Conservation (phyloP, 306 rosid genomes). For the Prunus mira region DNA sequence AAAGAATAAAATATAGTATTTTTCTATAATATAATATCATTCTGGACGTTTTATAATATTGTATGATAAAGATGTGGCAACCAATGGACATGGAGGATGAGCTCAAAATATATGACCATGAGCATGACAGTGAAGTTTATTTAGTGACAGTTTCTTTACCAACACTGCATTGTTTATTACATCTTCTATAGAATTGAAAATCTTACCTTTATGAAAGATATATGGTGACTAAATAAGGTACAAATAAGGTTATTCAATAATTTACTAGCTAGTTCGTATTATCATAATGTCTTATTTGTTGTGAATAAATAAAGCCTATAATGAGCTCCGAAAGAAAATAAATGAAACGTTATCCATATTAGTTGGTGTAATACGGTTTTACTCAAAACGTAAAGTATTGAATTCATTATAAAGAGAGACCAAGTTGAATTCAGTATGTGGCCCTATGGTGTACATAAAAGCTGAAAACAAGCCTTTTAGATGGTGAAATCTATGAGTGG, state of each 20-base stretch:
- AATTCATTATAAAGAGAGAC: not conserved
- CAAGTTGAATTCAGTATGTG: not conserved
- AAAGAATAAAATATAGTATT: not conserved
- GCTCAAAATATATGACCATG: not conserved
- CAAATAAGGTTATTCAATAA: not conserved
- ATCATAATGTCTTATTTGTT: too few relatives aligned
- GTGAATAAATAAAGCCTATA: not conserved
- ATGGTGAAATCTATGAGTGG: conserved; percentile 9
- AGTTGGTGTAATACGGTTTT: too few relatives aligned
- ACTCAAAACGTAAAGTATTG: not conserved
- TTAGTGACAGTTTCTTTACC: not conserved
- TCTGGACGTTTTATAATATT: not conserved
- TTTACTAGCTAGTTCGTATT: too few relatives aligned
- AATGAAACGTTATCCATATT: too few relatives aligned
- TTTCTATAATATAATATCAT: not conserved
- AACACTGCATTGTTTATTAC: not conserved
- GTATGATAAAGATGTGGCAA: not conserved
- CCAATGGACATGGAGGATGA: not conserved
- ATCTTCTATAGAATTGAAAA: not conserved
- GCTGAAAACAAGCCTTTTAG: not conserved
- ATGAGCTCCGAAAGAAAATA: not conserved
- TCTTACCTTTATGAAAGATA: not conserved
- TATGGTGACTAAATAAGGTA: not conserved
- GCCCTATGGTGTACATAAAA: not conserved
- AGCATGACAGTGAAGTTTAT: not conserved